These are phyloP conservation scores for Nymphaea colorata DNA, from an alignment of 164 flowering plant genomes.

Conservation along the genomic window DNA sequence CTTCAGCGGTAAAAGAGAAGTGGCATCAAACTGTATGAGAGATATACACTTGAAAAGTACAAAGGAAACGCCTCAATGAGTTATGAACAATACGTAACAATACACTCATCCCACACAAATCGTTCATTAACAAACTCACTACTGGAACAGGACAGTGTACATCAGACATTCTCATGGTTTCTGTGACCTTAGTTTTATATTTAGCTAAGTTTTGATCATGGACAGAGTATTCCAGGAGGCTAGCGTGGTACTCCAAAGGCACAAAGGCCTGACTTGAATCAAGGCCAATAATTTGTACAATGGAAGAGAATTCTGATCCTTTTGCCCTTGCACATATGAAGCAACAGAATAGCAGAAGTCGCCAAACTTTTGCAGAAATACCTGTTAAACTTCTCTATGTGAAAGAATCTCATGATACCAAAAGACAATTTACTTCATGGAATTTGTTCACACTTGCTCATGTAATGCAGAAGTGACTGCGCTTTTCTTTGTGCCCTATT, in stretches of 20 bases:
- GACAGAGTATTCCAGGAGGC: background rate
- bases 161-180: background rate
- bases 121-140: background rate
- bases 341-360: no score
- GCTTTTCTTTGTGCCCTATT: conserved; percentile 74
- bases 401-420: background rate
- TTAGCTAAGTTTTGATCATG: background rate
- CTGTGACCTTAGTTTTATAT: background rate
- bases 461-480: conserved; percentile 39
- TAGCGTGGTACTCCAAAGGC: no score
- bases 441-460: conserved; percentile 49
- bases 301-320: no score
- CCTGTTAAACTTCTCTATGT: no score
- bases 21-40: background rate
- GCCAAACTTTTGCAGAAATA: no score
- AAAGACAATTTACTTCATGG: conserved; percentile 11
- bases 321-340: no score
- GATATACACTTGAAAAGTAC: background rate
- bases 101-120: background rate
- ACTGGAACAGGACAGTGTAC: background rate
- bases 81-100: no score
- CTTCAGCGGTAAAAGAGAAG: background rate
- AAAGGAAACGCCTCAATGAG: background rate
- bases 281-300: no score
- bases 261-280: no score